Conservation (phyloP, 441 rosid genomes). For the Flueggea neowawraea region DNA sequence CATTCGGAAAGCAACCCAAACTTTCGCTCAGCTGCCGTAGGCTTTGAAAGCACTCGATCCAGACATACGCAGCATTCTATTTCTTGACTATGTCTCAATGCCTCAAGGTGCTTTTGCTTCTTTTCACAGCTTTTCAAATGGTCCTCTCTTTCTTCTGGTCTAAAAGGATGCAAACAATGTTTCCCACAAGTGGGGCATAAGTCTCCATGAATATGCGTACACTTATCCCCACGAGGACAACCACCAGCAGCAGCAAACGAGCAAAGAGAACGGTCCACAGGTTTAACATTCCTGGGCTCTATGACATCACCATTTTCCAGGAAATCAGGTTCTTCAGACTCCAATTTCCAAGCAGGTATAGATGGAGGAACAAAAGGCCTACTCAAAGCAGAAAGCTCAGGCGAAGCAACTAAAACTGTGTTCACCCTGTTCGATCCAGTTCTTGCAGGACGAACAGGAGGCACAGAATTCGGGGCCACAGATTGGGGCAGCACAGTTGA, state of each 20-base stretch:
- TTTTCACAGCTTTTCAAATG: slow-evolving; percentile 68
- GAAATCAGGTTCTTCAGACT: slow-evolving; percentile 26
- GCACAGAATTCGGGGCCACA: slow-evolving; percentile 25
- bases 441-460: slow-evolving; percentile 22
- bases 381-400: slow-evolving; percentile 38
- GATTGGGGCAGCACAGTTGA: slow-evolving; percentile 31
- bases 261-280: slow-evolving; percentile 66
- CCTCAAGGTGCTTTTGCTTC: slow-evolving; percentile 64
- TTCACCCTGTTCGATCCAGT: slow-evolving; percentile 21
- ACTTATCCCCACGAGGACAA: slow-evolving; percentile 80
- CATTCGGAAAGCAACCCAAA: slow-evolving; percentile 94
- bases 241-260: slow-evolving; percentile 85
- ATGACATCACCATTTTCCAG: slow-evolving; percentile 28
- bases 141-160: slow-evolving; percentile 78
- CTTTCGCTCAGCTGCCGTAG: slow-evolving; percentile 86
- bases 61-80: slow-evolving; percentile 69
- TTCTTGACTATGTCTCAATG: slow-evolving; percentile 56
- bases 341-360: slow-evolving; percentile 43
- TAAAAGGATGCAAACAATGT: slow-evolving; percentile 88
- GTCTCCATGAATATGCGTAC: slow-evolving; percentile 92
- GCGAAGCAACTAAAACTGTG: slow-evolving; percentile 22
- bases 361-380: slow-evolving; percentile 29
- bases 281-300: slow-evolving; percentile 38
- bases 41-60: slow-evolving; percentile 84
- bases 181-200: slow-evolving; percentile 82